Base-by-base conservation (phyloP, 306 rosid species). In the Ceratonia siliqua region DNA sequence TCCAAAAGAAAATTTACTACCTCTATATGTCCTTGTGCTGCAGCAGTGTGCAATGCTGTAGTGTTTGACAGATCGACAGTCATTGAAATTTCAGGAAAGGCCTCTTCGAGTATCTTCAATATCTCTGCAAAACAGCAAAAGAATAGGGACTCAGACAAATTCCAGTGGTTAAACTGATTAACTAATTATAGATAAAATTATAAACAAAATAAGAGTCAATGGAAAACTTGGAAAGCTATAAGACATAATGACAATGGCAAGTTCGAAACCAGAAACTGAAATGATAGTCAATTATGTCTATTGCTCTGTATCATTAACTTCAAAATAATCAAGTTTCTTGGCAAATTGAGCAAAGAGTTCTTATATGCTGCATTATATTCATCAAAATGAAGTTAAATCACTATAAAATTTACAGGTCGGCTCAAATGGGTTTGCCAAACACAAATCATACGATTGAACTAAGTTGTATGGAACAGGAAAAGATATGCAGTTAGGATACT, bases 41-140 rank as follows among this genome's bases (percentile, higher is more conserved):
- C 92, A 41, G 97, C 97, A 18, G 94, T 84, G 78, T 91, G 94
- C 84, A 91, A 77, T 10, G 91, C 92, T 54, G 97, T 91, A 71
- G 89, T 89, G 82, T 91, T 91, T 54, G 94, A 43, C 70, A 42
- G 70, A 86, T 89, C 97, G 53, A 89, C 94, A 0, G 97, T 91
- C 92, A 89, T 84, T 28, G 88, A 83, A 73, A 85, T 88, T 58
- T 89, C 89, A 18, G 92, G 92, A 68, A 89, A 77, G 54, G 85
- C 87, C 73, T 85, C 92, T 68, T 79, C 72, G 50, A 91, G 84
- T 49, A 87, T 80, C 89, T 85, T 89, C 76, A 91, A 38, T 72
- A 91, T 84, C 72, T 83, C 97, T 91, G 82, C 76, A 84, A 68
- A 75, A 35, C 65, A 56, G 61, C 62, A 72, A 70, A 50, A 50